Percentiles rank a stretch among this genome's conserved stretches.
phyloP scores from a whole-genome alignment of 345 rosid species.

The Camelina hispida region DNA sequence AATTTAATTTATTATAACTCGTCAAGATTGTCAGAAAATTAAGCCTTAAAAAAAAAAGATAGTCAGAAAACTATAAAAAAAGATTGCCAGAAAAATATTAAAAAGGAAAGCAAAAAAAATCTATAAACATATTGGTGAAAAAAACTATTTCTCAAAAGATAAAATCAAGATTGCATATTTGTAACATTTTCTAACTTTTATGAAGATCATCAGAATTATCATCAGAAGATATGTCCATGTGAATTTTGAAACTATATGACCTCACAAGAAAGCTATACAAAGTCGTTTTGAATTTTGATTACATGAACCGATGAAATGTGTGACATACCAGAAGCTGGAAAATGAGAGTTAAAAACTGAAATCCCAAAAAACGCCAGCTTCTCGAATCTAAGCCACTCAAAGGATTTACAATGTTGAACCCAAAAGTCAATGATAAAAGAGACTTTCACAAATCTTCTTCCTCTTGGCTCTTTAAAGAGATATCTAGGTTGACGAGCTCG shows the following conservation, averaged over 20 bases:
- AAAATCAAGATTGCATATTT: no score
- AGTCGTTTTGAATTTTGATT: constrained; percentile 26
- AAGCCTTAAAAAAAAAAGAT: not conserved
- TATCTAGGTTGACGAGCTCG: constrained; percentile 44
- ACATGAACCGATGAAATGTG: not conserved
- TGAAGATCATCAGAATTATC: no score
- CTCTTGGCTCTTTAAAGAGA: constrained; percentile 19
- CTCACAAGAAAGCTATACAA: constrained; percentile 36
- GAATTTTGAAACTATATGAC: not conserved
- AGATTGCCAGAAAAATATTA: no score
- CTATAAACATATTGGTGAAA: no score
- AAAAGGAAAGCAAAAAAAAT: no score
- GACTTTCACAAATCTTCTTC: constrained; percentile 12
- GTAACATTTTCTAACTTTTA: no score
- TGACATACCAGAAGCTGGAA: constrained; percentile 2
- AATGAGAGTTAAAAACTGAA: constrained; percentile 25
- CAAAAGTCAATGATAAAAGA: constrained; percentile 18
- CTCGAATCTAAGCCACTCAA: constrained; percentile 33
- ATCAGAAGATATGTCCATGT: not conserved
- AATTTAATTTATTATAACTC: constrained; percentile 12
- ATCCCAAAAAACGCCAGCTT: constrained; percentile 26
- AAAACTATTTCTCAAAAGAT: no score
- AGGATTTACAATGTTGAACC: constrained; percentile 37
- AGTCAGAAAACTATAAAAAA: not conserved
- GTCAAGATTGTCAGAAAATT: not conserved